Evolutionary conservation across 495 filamentous ascomycete genomes (phyloP).

Genomic region (Hyaloscypha bicolor): DNA sequence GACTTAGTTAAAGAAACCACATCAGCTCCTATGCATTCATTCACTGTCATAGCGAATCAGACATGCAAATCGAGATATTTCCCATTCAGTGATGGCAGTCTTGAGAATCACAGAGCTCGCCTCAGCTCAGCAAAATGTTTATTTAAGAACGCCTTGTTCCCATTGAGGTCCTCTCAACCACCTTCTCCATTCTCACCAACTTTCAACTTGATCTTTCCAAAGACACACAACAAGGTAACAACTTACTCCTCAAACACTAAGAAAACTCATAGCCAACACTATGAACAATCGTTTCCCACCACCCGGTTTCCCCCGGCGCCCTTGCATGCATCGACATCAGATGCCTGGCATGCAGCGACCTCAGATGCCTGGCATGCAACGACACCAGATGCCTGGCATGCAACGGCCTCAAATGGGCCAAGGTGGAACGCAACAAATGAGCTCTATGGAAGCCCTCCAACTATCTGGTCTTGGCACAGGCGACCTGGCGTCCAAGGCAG

Average conservation of each 20-base stretch:
- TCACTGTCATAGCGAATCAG: background rate
- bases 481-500: background rate
- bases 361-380: background rate
- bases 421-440: background rate
- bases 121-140: background rate
- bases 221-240: background rate
- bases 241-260: background rate
- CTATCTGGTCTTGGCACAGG: background rate
- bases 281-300: no score
- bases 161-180: background rate
- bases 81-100: background rate
- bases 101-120: background rate
- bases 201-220: background rate
- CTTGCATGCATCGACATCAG: background rate
- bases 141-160: background rate
- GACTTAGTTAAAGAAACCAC: no score
- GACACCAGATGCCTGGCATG: background rate
- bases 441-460: background rate
- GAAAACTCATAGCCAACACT: background rate
- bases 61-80: background rate
- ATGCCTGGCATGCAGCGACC: background rate
- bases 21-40: no score
- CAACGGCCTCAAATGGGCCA: background rate
- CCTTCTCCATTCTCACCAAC: background rate
- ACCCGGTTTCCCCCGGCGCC: no score